These are phyloP conservation scores for Vitis rupestris DNA, from an alignment of 164 flowering plant genomes.

Conservation along the genomic window DNA sequence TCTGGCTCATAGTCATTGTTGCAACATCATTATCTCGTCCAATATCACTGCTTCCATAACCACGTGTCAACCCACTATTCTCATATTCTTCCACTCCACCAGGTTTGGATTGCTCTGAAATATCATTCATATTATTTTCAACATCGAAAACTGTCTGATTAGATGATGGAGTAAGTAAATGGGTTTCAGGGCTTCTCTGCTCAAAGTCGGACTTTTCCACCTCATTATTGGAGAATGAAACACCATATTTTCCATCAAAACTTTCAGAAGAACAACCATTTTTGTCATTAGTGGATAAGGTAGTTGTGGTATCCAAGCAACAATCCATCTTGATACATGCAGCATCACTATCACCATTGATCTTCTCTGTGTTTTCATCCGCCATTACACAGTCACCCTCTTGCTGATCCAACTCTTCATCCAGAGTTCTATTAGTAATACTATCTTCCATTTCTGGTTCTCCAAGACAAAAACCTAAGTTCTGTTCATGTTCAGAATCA, in stretches of 20 bases:
- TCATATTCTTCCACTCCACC: constrained; percentile 21
- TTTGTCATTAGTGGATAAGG: neutral
- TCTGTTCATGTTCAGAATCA: constrained; percentile 14
- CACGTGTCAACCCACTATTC: constrained; percentile 18
- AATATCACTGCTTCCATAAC: constrained; percentile 14
- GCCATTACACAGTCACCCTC: constrained; percentile 3
- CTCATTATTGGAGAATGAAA: constrained; percentile 2
- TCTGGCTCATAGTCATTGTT: constrained; percentile 6
- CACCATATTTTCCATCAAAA: constrained; percentile 18
- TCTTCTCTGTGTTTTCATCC: constrained; percentile 18
- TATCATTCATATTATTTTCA: constrained; percentile 12
- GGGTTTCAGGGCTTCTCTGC: constrained; percentile 9
- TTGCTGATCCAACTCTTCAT: constrained; percentile 13
- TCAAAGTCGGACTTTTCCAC: constrained; percentile 18
- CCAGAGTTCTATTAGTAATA: constrained; percentile 8
- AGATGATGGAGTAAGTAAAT: neutral
- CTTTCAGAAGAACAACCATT: constrained; percentile 4
- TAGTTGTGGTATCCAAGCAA: neutral
- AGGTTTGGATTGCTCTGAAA: constrained; percentile 15
- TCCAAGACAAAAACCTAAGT: constrained; percentile 9
- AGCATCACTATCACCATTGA: constrained; percentile 12
- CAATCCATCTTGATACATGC: constrained; percentile 6
- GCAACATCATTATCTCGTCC: constrained; percentile 8
- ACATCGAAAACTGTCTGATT: constrained; percentile 1
- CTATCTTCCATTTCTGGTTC: constrained; percentile 16